phyloP scores from a whole-genome alignment of 2,329 filamentous ascomycete species.

The Thielaviopsis punctulata region DNA sequence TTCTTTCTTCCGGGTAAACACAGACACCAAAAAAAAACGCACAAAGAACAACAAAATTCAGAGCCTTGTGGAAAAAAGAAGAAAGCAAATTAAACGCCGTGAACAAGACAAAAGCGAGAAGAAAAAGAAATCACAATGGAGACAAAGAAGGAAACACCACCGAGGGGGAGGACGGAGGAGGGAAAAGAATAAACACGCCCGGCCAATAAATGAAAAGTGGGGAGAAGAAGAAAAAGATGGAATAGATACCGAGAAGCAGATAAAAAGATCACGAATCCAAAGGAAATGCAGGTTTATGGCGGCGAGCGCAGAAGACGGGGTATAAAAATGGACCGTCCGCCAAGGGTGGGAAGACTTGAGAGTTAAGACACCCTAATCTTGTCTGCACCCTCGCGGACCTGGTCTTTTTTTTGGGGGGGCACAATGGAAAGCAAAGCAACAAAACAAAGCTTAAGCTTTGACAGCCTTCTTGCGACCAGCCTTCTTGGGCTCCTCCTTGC shows the following conservation, averaged over 20 bases:
- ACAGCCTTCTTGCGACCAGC: constrained; percentile 40
- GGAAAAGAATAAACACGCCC: constrained; percentile 4
- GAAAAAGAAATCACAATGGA: constrained; percentile 2
- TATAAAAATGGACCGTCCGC: too few relatives aligned
- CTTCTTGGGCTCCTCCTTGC: constrained; percentile 42
- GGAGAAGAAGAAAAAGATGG: not conserved
- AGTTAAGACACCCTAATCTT: too few relatives aligned
- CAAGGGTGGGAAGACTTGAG: too few relatives aligned
- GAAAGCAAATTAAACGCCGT: constrained; percentile 9
- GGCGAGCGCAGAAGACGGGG: too few relatives aligned
- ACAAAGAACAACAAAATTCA: constrained; percentile 4
- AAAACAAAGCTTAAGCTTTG: constrained; percentile 16
- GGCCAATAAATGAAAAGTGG: not conserved
- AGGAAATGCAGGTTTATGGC: too few relatives aligned
- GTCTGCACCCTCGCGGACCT: not conserved
- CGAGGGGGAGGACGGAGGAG: constrained; percentile 8
- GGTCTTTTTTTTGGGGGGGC: too few relatives aligned
- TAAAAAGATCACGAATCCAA: not conserved
- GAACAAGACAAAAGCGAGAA: not conserved
- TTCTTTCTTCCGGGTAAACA: not conserved
- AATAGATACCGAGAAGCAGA: not conserved
- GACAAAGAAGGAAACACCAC: not conserved
- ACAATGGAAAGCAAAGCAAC: too few relatives aligned
- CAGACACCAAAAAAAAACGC: not conserved
- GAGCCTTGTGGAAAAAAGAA: too few relatives aligned